phyloP scores from a whole-genome alignment of 75 land plant genomes.

The Larix kaempferi region DNA sequence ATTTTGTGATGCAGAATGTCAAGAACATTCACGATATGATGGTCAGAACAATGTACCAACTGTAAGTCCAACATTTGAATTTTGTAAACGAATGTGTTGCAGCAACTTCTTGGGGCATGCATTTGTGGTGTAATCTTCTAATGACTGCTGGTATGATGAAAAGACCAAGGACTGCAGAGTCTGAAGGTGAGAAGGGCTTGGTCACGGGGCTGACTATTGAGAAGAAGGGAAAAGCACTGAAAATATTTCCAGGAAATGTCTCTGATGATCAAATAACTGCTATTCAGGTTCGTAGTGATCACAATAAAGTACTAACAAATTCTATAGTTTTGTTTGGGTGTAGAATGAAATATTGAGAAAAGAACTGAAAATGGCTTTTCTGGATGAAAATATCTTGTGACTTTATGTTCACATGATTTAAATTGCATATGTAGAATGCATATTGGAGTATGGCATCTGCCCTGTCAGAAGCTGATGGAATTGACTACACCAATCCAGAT shows the following conservation, averaged over 20 bases:
- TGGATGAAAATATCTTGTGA: background rate
- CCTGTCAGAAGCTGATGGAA: conserved; percentile 83
- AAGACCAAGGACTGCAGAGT: background rate
- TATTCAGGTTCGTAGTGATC: conserved; percentile 46
- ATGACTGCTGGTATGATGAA: conserved; percentile 4
- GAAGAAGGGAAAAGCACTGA: conserved; percentile 59
- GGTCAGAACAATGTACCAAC: conserved; percentile 57
- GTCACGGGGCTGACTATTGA: conserved; percentile 49
- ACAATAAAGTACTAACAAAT: background rate
- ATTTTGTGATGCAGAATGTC: conserved; percentile 48
- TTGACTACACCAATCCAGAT: conserved; percentile 93
- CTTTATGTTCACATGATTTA: background rate
- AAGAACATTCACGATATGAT: conserved; percentile 75
- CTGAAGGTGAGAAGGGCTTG: background rate
- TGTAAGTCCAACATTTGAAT: conserved; percentile 34
- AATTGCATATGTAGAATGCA: conserved; percentile 59
- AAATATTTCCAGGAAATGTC: conserved; percentile 51
- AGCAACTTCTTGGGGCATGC: background rate
- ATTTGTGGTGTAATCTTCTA: background rate
- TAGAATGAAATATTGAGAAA: background rate
- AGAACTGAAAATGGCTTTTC: background rate
- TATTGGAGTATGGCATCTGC: conserved; percentile 91
- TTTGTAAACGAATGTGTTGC: background rate
- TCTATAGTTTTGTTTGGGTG: conserved; percentile 4
- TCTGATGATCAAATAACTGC: conserved; percentile 64